A percentile compares a stretch with the other conserved stretches of the same genome.
These are phyloP conservation scores for Podaxis sp. DNA, from an alignment of 768 basidiomycete species.

Conservation along the genomic window DNA sequence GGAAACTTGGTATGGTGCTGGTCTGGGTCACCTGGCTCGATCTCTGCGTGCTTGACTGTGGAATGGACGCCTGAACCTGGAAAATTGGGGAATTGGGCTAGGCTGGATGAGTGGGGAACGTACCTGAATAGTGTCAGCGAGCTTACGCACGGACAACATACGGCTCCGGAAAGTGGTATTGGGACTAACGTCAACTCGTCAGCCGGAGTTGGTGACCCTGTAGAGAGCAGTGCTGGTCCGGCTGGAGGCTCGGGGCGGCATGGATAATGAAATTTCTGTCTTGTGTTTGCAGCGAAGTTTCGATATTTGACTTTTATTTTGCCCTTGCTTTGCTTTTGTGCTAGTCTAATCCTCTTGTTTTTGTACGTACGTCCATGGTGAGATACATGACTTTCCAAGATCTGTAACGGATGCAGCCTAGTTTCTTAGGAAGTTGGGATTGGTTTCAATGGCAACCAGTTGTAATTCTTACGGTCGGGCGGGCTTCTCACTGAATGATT, in stretches of 20 bases:
- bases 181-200: not conserved
- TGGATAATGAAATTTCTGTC: not conserved
- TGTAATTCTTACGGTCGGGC: no score
- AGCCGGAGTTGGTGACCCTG: not conserved
- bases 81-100: constrained; percentile 15
- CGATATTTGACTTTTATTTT: not conserved
- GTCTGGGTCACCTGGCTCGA: not conserved
- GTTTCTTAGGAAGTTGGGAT: no score
- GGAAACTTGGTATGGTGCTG: not conserved
- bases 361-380: no score
- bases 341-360: no score
- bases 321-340: not conserved
- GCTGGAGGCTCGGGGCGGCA: not conserved
- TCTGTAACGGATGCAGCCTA: no score
- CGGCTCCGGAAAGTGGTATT: not conserved
- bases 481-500: no score
- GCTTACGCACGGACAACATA: constrained; percentile 27
- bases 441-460: no score
- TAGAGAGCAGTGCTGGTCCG: not conserved
- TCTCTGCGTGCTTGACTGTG: not conserved
- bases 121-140: constrained; percentile 44
- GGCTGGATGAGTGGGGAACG: constrained; percentile 45
- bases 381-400: no score
- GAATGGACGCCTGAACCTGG: no score
- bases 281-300: not conserved